Conservation (phyloP, 2,329 filamentous ascomycete species). For the Pseudocercospora musae region DNA sequence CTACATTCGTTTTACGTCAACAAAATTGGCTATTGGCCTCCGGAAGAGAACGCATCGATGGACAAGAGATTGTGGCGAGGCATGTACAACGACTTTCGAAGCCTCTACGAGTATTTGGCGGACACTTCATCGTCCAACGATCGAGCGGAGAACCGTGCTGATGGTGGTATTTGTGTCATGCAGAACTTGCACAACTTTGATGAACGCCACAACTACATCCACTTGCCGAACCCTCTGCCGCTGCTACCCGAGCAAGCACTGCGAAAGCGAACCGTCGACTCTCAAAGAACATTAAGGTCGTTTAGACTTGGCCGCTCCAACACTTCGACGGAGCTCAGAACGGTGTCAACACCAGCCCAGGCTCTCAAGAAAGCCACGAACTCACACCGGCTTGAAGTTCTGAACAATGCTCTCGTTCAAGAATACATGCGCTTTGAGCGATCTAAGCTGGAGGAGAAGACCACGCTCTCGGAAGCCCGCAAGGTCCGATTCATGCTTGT, state of each 20-base stretch:
- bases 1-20: conserved; percentile 63
- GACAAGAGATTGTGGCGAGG: conserved; percentile 56
- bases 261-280: conserved; percentile 23
- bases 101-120: conserved; percentile 67
- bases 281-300: conserved; percentile 22
- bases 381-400: conserved; percentile 33
- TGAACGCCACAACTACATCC: conserved; percentile 53
- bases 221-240: conserved; percentile 65
- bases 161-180: conserved; percentile 67
- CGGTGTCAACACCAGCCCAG: conserved; percentile 44
- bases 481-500: conserved; percentile 77
- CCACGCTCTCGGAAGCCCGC: conserved; percentile 63
- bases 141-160: conserved; percentile 30
- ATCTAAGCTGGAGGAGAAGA: conserved; percentile 56
- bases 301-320: conserved; percentile 6
- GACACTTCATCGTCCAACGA: conserved; percentile 51
- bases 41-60: conserved; percentile 52
- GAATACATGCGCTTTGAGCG: conserved; percentile 70
- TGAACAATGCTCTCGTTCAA: conserved; percentile 55
- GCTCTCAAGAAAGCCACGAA: conserved; percentile 54
- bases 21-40: conserved; percentile 71
- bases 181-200: conserved; percentile 69
- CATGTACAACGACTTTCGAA: conserved; percentile 68
- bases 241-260: conserved; percentile 54
- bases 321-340: conserved; percentile 24